phyloP scores from a whole-genome alignment of 192 early-diverging fungal species.

The Backusella luteola region DNA sequence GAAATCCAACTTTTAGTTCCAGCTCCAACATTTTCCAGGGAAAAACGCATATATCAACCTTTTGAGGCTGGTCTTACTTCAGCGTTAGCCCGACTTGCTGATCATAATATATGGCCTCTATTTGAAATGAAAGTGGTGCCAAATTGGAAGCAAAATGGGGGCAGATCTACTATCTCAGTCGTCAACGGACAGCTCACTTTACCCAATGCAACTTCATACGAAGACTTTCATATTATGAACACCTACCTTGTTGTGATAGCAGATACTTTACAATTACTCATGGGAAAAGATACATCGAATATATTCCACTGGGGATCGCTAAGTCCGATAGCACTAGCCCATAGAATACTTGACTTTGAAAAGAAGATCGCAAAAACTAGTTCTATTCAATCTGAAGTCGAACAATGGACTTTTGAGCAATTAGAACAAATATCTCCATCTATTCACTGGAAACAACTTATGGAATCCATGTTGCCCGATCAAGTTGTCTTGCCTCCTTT shows the following conservation, averaged over 20 bases:
- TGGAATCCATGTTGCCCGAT: constrained; percentile 3
- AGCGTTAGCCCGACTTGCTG: background rate
- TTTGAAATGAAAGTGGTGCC: constrained; percentile 49
- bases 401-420: constrained; percentile 10
- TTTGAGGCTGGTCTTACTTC: background rate
- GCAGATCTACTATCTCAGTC: constrained; percentile 42
- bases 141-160: constrained; percentile 53
- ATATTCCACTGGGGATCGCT: constrained; percentile 19
- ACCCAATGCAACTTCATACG: constrained; percentile 60
- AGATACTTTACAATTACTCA: constrained; percentile 44
- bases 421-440: background rate
- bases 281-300: constrained; percentile 13
- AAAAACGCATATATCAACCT: background rate
- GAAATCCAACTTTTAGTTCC: constrained; percentile 37
- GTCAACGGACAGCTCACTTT: constrained; percentile 55
- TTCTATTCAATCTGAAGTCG: background rate
- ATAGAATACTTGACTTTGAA: constrained; percentile 60
- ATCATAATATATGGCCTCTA: constrained; percentile 31
- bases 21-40: background rate
- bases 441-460: constrained; percentile 2
- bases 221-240: constrained; percentile 43
- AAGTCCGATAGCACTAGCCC: constrained; percentile 37
- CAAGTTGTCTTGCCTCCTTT: constrained; percentile 5
- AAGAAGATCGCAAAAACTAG: constrained; percentile 42
- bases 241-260: constrained; percentile 44